Conservation (phyloP, 2,329 filamentous ascomycete species). For the Sporothrix pseudoabietina region DNA sequence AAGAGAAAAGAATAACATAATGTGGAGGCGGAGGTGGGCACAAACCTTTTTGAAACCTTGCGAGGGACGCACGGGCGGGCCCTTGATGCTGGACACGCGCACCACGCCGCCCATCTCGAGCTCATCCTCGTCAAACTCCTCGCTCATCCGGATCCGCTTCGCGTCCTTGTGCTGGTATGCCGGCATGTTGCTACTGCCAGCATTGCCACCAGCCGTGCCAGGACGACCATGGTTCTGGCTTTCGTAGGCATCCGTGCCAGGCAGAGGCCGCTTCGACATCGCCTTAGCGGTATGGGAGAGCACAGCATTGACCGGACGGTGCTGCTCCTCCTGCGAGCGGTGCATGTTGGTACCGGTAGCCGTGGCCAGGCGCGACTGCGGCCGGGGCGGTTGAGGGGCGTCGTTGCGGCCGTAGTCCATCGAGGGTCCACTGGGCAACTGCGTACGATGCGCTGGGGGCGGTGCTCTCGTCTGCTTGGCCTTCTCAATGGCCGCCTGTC, state of each 20-base stretch:
- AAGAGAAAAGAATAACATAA: background rate
- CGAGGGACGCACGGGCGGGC: constrained; percentile 82
- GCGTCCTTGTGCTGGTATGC: constrained; percentile 69
- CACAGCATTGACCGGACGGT: constrained; percentile 61
- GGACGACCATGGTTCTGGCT: constrained; percentile 28
- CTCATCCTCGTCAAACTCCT: constrained; percentile 66
- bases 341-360: constrained; percentile 53
- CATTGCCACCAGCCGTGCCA: constrained; percentile 21
- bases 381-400: constrained; percentile 45
- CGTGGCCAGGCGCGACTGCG: constrained; percentile 62
- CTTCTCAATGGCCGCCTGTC: constrained; percentile 64
- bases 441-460: constrained; percentile 59
- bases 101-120: constrained; percentile 58
- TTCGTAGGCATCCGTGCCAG: constrained; percentile 38
- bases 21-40: background rate
- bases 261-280: constrained; percentile 71
- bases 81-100: constrained; percentile 65
- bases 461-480: constrained; percentile 66
- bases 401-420: constrained; percentile 48
- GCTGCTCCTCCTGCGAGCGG: constrained; percentile 59
- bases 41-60: constrained; percentile 68
- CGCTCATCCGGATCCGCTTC: constrained; percentile 78
- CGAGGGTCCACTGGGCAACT: constrained; percentile 51
- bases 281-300: constrained; percentile 69
- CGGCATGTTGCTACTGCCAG: constrained; percentile 48